phyloP scores from a whole-genome alignment of 805 yeast genomes.

The Yarrowia sp. region DNA sequence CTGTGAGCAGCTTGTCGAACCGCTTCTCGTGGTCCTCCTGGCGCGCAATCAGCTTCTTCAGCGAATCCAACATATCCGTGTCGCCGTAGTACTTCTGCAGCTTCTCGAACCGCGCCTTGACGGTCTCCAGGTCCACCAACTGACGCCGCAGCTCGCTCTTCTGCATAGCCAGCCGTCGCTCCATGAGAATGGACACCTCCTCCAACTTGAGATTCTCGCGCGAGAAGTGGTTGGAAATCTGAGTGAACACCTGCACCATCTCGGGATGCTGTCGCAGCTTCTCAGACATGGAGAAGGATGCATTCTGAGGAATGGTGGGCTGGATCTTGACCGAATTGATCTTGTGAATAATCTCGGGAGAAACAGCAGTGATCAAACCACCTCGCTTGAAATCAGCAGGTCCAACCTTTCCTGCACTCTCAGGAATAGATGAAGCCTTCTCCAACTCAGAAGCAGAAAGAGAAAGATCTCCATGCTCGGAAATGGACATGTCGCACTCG shows the following conservation, averaged over 20 bases:
- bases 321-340: not conserved
- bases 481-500: constrained; percentile 1
- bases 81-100: not conserved
- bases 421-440: not conserved
- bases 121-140: constrained; percentile 35
- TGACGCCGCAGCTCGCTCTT: constrained; percentile 45
- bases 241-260: constrained; percentile 31
- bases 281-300: constrained; percentile 28
- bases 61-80: constrained; percentile 27
- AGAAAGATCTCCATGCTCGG: not conserved
- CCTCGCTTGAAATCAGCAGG: not conserved
- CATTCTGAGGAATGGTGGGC: not conserved
- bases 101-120: constrained; percentile 29
- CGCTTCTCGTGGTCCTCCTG: constrained; percentile 40
- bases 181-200: constrained; percentile 40
- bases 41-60: constrained; percentile 34
- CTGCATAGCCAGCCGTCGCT: constrained; percentile 42
- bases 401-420: not conserved
- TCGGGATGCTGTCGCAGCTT: constrained; percentile 32
- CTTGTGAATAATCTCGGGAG: not conserved
- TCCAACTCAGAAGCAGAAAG: not conserved
- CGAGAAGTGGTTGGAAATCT: constrained; percentile 30
- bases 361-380: not conserved
- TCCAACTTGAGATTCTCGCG: constrained; percentile 35
- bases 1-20: constrained; percentile 33